phyloP scores from a whole-genome alignment of 257 asterid species.

The Rubia yunnanensis region DNA sequence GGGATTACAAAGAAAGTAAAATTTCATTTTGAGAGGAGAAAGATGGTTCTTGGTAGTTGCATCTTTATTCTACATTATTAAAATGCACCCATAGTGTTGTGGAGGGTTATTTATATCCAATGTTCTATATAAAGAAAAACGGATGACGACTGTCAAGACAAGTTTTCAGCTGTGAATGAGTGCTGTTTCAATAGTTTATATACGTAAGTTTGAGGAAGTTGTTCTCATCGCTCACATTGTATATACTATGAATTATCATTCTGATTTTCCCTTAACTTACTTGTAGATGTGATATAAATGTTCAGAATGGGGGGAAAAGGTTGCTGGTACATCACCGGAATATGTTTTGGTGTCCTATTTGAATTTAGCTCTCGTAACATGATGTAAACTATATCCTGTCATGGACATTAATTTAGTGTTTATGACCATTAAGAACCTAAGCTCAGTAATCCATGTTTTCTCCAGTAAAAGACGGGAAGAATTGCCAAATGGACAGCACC shows the following conservation, averaged over 20 bases:
- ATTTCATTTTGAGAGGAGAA: neutral
- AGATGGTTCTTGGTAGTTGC: neutral
- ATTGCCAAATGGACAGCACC: slow-evolving; percentile 14
- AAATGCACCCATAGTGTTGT: neutral
- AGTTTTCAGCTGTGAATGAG: neutral
- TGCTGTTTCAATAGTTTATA: neutral
- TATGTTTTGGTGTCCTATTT: neutral
- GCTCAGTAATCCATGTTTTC: slow-evolving; percentile 6
- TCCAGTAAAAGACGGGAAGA: slow-evolving; percentile 40
- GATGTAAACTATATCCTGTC: neutral
- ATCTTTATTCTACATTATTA: neutral
- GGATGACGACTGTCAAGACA: neutral
- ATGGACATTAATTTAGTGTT: neutral
- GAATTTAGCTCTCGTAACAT: neutral
- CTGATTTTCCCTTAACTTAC: neutral
- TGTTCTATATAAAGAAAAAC: too few relatives aligned
- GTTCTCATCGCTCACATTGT: neutral
- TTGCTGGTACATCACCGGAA: neutral
- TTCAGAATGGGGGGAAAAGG: neutral
- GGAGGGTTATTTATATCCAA: neutral
- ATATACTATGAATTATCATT: neutral
- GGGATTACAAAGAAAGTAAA: too few relatives aligned
- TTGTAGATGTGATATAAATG: neutral
- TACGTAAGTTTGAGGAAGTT: neutral
- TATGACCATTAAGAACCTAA: neutral